These are phyloP conservation scores for Brassica nigra DNA, from an alignment of 345 rosid genomes.

Conservation along the genomic window DNA sequence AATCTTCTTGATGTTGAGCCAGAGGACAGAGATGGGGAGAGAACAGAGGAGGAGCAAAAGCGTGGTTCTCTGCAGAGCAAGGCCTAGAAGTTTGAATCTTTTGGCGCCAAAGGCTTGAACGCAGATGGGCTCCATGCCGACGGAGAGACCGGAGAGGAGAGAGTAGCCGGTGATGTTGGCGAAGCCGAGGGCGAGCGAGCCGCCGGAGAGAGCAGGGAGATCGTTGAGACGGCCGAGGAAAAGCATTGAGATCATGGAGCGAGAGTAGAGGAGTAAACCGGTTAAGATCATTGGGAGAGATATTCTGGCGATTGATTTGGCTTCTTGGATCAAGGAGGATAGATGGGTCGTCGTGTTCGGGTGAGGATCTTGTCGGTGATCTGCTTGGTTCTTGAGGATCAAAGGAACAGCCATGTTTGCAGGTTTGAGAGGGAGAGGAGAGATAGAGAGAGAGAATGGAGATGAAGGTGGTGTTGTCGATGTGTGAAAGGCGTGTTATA, in stretches of 20 bases:
- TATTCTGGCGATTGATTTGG: constrained; percentile 55
- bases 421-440: constrained; percentile 31
- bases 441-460: background rate
- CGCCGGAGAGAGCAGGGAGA: constrained; percentile 69
- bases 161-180: constrained; percentile 95
- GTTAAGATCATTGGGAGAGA: constrained; percentile 70
- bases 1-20: constrained; percentile 74
- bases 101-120: constrained; percentile 90
- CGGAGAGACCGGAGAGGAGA: constrained; percentile 79
- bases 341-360: constrained; percentile 31
- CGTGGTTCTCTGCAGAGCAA: constrained; percentile 65
- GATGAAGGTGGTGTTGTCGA: constrained; percentile 33
- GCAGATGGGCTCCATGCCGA: constrained; percentile 94
- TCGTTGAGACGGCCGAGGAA: constrained; percentile 82
- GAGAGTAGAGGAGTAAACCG: constrained; percentile 73
- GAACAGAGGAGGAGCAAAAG: constrained; percentile 66
- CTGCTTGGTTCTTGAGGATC: constrained; percentile 46
- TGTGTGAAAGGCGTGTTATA: constrained; percentile 28
- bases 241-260: constrained; percentile 85
- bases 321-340: constrained; percentile 49
- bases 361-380: constrained; percentile 36
- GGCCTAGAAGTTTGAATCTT: constrained; percentile 68
- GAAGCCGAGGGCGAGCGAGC: constrained; percentile 82
- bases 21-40: constrained; percentile 60
- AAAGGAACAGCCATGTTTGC: constrained; percentile 45